Conservation (phyloP, 257 asterid species). For the Pogostemon cablin region DNA sequence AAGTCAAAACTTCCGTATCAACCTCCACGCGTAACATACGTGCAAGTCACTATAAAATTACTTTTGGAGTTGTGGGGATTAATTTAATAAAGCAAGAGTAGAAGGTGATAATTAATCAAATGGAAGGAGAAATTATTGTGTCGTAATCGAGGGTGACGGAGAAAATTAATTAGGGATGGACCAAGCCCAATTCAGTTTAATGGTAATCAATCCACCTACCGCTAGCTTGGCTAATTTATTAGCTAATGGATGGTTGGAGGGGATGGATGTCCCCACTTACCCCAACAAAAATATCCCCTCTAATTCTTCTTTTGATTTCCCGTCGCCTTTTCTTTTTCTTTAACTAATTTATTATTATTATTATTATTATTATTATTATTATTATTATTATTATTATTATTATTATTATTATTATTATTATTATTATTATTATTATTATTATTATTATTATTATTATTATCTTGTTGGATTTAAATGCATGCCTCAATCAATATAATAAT, state of each 20-base stretch:
- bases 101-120: slow-evolving; percentile 1
- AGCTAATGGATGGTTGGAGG: slow-evolving; percentile 27
- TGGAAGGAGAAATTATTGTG: slow-evolving; percentile 25
- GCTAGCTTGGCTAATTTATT: slow-evolving; percentile 35
- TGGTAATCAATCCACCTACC: slow-evolving; percentile 33
- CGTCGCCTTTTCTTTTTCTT: not conserved
- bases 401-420: too few relatives aligned
- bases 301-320: slow-evolving; percentile 2
- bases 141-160: slow-evolving; percentile 39
- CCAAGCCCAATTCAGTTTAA: slow-evolving; percentile 4
- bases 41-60: too few relatives aligned
- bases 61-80: not conserved
- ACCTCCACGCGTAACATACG: too few relatives aligned
- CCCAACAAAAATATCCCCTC: slow-evolving; percentile 40
- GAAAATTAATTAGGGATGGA: slow-evolving; percentile 20
- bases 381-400: too few relatives aligned
- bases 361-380: too few relatives aligned
- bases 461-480: too few relatives aligned
- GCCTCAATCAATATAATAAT: too few relatives aligned
- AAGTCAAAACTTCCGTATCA: too few relatives aligned
- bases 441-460: too few relatives aligned
- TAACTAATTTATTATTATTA: too few relatives aligned
- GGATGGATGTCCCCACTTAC: slow-evolving; percentile 45
- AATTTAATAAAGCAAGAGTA: not conserved
- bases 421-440: too few relatives aligned